Evolutionary conservation across 129 eudicot genomes (phyloP).

Genomic region (Gnaphalium uliginosum): DNA sequence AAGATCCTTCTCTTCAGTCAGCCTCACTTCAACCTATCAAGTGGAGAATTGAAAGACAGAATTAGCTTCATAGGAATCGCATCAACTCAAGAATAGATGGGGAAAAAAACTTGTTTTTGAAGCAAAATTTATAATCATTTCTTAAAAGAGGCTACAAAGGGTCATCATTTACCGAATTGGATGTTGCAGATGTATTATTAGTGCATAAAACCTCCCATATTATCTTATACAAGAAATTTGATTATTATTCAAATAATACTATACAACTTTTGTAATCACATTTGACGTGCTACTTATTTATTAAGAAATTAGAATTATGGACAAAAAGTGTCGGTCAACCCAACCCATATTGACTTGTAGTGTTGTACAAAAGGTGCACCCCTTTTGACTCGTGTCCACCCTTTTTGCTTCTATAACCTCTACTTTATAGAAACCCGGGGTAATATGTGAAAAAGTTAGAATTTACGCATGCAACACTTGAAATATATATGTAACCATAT

Average conservation of each 20-base stretch:
- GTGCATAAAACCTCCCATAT: not conserved
- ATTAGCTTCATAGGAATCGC: not conserved
- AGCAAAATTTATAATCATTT: too few species aligned
- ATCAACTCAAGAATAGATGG: not conserved
- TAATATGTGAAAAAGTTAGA: not conserved
- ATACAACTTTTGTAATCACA: not conserved
- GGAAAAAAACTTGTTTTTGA: not conserved
- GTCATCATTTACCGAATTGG: too few species aligned
- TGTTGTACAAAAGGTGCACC: not conserved
- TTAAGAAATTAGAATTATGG: not conserved
- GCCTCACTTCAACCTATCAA: slow-evolving; percentile 57
- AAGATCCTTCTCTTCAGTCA: slow-evolving; percentile 66
- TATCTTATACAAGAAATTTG: not conserved
- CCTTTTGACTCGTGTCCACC: not conserved
- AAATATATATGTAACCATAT: not conserved
- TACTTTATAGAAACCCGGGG: not conserved
- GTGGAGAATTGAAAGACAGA: not conserved
- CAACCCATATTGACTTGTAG: not conserved
- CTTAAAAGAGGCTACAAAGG: not conserved
- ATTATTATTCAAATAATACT: not conserved
- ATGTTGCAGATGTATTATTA: too few species aligned
- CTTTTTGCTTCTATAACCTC: not conserved
- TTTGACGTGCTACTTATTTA: too few species aligned
- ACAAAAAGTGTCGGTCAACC: not conserved
- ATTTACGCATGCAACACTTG: not conserved